Evolutionary conservation across 1,284 basidiomycete genomes (phyloP).

Genomic region (Ganoderma lucidum): DNA sequence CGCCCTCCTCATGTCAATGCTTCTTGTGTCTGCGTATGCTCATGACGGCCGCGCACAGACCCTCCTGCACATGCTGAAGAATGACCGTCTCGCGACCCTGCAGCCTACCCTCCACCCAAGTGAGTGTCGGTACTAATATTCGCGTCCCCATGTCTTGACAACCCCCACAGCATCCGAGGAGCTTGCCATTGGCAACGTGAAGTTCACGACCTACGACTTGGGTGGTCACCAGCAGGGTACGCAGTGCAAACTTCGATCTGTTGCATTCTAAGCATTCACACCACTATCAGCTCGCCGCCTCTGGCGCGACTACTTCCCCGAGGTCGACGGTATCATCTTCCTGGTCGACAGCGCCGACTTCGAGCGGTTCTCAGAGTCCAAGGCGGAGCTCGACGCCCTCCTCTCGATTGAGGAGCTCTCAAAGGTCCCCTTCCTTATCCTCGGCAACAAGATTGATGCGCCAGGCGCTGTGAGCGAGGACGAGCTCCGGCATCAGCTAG

Average conservation of each 20-base stretch:
- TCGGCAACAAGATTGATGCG: constrained; percentile 99
- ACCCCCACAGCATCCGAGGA: constrained; percentile 90
- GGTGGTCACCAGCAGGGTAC: constrained; percentile 97
- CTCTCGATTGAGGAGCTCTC: constrained; percentile 93
- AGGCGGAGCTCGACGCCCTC: constrained; percentile 96
- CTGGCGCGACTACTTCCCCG: constrained; percentile 99
- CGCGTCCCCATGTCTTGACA: constrained; percentile 11
- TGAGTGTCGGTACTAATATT: constrained; percentile 48
- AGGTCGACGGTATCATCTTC: constrained; percentile 99
- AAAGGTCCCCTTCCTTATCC: constrained; percentile 98
- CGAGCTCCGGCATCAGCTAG: constrained; percentile 94
- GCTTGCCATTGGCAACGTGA: constrained; percentile 97
- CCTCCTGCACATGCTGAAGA: constrained; percentile 99
- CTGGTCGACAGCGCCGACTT: constrained; percentile 97
- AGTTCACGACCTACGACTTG: constrained; percentile 99
- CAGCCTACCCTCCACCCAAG: constrained; percentile 99
- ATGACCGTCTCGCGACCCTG: constrained; percentile 96
- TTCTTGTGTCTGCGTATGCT: neutral
- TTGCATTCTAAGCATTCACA: constrained; percentile 20
- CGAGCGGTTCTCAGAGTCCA: constrained; percentile 96
- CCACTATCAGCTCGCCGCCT: constrained; percentile 84
- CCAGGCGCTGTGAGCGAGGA: constrained; percentile 97
- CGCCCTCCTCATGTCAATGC: constrained; percentile 37
- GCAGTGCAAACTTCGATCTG: constrained; percentile 35
- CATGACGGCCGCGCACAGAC: constrained; percentile 69